Conservation (phyloP, 805 yeast genomes). For the Spathaspora passalidarum region DNA sequence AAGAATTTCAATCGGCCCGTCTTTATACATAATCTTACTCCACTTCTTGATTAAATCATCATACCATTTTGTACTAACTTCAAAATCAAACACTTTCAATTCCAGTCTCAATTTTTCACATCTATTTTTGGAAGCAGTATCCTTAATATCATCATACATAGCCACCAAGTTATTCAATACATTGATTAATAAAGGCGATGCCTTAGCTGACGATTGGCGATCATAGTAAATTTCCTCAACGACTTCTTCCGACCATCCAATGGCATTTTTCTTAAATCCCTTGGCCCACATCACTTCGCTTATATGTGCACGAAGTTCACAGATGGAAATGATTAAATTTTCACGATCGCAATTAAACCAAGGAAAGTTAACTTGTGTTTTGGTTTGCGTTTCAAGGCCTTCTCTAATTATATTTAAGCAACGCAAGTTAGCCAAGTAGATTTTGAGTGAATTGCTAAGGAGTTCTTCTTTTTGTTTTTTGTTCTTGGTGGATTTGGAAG, state of each 20-base stretch:
- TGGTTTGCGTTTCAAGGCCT: constrained; percentile 9
- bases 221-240: constrained; percentile 33
- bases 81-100: constrained; percentile 25
- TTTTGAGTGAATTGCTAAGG: constrained; percentile 27
- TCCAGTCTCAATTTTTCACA: constrained; percentile 25
- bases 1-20: constrained; percentile 41
- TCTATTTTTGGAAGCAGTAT: constrained; percentile 21
- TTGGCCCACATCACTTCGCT: constrained; percentile 42
- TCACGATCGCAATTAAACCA: constrained; percentile 31
- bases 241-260: constrained; percentile 41
- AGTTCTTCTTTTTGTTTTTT: constrained; percentile 11
- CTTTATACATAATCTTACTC: constrained; percentile 36
- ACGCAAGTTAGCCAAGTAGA: constrained; percentile 35
- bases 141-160: constrained; percentile 29
- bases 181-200: constrained; percentile 24
- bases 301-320: constrained; percentile 36
- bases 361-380: constrained; percentile 30
- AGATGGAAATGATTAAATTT: constrained; percentile 25
- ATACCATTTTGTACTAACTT: constrained; percentile 24
- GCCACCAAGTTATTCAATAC: constrained; percentile 29
- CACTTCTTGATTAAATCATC: constrained; percentile 29
- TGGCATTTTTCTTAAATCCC: constrained; percentile 36
- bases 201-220: constrained; percentile 23
- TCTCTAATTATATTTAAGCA: constrained; percentile 18
- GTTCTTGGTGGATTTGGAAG: constrained; percentile 5